Evolutionary conservation across 2,329 filamentous ascomycete species (phyloP).

Genomic region (Biscogniauxia mediterranea): DNA sequence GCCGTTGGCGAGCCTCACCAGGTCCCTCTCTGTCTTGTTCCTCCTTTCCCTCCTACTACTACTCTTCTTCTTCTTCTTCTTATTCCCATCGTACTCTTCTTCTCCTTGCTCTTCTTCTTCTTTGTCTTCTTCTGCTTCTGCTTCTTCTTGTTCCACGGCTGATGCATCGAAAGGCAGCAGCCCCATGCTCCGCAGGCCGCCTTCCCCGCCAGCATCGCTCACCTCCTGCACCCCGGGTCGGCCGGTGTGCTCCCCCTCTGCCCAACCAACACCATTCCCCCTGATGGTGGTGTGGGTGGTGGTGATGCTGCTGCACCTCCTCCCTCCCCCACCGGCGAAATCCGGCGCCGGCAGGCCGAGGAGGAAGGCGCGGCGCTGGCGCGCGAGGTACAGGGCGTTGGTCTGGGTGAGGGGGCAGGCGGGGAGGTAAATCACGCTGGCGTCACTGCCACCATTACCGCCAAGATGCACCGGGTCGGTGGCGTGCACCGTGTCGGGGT

Average conservation of each 20-base stretch:
- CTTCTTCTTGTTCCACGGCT: not conserved
- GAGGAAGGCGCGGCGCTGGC: constrained; percentile 69
- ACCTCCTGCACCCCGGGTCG: constrained; percentile 44
- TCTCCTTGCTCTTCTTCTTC: not conserved
- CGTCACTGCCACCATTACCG: constrained; percentile 55
- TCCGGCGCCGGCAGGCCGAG: constrained; percentile 65
- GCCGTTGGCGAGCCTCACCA: constrained; percentile 26
- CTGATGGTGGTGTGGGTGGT: no score
- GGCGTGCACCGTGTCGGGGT: constrained; percentile 76
- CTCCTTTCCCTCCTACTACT: not conserved
- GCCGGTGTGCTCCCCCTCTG: constrained; percentile 42
- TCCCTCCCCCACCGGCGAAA: constrained; percentile 56
- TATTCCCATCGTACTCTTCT: not conserved
- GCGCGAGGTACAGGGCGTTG: constrained; percentile 69
- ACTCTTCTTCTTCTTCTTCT: not conserved
- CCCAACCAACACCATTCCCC: no score
- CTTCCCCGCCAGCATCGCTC: constrained; percentile 32
- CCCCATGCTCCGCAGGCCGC: constrained; percentile 44
- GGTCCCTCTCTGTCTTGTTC: constrained; percentile 14
- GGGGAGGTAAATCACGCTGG: constrained; percentile 83
- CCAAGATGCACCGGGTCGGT: constrained; percentile 76
- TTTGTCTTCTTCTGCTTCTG: not conserved
- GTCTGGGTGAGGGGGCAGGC: constrained; percentile 74
- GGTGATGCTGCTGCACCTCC: no score
- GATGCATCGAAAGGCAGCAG: constrained; percentile 35